Conservation (phyloP, 345 rosid genomes). For the thale cress (Arabidopsis thaliana) region DNA sequence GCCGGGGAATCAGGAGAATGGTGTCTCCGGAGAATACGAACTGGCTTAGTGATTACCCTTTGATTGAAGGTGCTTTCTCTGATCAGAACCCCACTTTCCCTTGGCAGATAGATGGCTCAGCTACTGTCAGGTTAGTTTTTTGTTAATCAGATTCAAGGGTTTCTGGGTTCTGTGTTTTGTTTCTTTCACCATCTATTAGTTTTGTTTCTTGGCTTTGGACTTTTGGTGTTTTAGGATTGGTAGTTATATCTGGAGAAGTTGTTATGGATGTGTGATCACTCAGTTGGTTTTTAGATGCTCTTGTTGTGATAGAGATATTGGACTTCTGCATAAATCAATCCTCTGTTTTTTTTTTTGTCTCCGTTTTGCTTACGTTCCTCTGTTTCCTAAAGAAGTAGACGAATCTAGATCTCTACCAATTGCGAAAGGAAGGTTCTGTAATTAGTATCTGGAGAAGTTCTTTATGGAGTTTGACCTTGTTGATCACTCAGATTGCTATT, state of each 20-base stretch:
- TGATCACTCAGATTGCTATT: not conserved
- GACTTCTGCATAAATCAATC: too few relatives aligned
- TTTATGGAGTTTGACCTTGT: not conserved
- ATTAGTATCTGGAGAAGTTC: not conserved
- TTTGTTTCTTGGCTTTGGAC: conserved; percentile 4
- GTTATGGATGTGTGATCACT: not conserved
- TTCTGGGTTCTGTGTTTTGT: not conserved
- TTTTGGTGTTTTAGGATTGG: conserved; percentile 10
- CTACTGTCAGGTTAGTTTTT: conserved; percentile 68
- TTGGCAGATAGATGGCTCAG: conserved; percentile 65
- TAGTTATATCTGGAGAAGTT: not conserved
- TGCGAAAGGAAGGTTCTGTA: too few relatives aligned
- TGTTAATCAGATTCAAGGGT: not conserved
- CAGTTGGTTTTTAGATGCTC: not conserved
- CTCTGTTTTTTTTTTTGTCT: too few relatives aligned
- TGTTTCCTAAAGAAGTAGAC: too few relatives aligned
- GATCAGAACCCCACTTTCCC: conserved; percentile 49
- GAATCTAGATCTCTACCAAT: too few relatives aligned
- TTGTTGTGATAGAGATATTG: not conserved
- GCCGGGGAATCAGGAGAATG: conserved; percentile 49
- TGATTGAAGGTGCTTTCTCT: conserved; percentile 68
- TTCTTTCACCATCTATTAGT: not conserved
- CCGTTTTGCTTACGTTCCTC: too few relatives aligned
- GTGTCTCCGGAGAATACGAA: conserved; percentile 73
- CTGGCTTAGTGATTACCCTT: conserved; percentile 66